Evolutionary conservation across 2,329 filamentous ascomycete species (phyloP), one percentile per base, ranked within the genome.

Genomic region (Chrysoporthe austroafricana): DNA sequence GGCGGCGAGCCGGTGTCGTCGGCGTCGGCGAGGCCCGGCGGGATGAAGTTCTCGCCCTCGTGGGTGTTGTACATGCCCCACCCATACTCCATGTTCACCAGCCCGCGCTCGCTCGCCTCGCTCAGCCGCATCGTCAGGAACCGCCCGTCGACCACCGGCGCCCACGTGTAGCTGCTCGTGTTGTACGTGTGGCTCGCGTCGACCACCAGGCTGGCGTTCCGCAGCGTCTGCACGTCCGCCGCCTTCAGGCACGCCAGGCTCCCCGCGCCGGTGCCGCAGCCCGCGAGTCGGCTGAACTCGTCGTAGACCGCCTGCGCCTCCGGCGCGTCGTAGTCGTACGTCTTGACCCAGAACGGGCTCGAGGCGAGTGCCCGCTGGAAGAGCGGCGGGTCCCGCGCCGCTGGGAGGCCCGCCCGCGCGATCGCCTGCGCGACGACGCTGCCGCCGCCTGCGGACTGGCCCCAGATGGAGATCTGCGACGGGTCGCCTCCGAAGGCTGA

Each of bases 1-100:
- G 80, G 79, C 18, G 76, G 76, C 3, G 74, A 75, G 1, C 77
- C 77, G 0, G 74, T 72, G 7, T 76, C 74, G 0, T 72, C 70
- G 0, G 70, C 69, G 60, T 76, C 77, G 21, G 77, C 73, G 1
- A 89, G 77, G 0, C 82, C 84, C 0, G 82, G 73, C 0, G 86
- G 86, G 32, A 88, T 78, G 71, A 90, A 90, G 70, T 86, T 87
- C 73, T 89, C 83, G 32, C 88, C 87, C 75, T 90, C 88, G 72
- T 88, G 84, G 0, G 84, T 81, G 73, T 90, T 90, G 74, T 89
- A 89, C 79, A 84, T 85, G n/a, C 81, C 80, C 70, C 84, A 85
- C 0, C 82, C 80, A 9, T 77, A 74, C 1, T 84, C 79, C 2
- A 81, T 80, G 63, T 85, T 82, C 9, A 87, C 75, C 4, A 71